Evolutionary conservation across 2,329 filamentous ascomycete genomes (phyloP).

Genomic region (Trichoderma sp.): DNA sequence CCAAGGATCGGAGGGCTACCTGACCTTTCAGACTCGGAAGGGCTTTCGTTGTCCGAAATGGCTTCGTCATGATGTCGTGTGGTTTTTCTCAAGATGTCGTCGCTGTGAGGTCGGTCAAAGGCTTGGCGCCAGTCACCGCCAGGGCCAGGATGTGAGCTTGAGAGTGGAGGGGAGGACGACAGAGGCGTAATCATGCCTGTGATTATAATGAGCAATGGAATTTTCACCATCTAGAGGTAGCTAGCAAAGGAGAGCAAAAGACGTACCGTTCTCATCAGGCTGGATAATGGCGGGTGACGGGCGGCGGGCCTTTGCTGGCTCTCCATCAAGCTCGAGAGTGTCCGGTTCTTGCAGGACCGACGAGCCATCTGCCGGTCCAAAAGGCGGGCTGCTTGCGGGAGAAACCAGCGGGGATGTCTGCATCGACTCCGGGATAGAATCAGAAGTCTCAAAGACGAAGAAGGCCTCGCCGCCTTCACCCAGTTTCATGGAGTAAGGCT

Average conservation of each 20-base stretch:
- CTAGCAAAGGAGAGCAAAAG: background rate
- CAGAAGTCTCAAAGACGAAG: slow-evolving; percentile 95
- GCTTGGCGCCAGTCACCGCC: slow-evolving; percentile 52
- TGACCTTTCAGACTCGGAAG: slow-evolving; percentile 54
- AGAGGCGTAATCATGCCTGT: slow-evolving; percentile 51
- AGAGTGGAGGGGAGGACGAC: slow-evolving; percentile 52
- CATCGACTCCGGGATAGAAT: slow-evolving; percentile 84
- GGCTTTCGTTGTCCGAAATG: slow-evolving; percentile 38
- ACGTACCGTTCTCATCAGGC: slow-evolving; percentile 32
- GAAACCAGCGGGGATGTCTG: slow-evolving; percentile 94
- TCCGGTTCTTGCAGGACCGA: slow-evolving; percentile 63
- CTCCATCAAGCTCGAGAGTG: slow-evolving; percentile 61
- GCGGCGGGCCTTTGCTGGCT: slow-evolving; percentile 35
- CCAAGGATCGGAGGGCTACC: slow-evolving; percentile 74
- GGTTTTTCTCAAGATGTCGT: slow-evolving; percentile 51
- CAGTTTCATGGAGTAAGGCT: slow-evolving; percentile 96
- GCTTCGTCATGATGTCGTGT: slow-evolving; percentile 41
- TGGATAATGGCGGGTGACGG: slow-evolving; percentile 45
- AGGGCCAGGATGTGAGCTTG: slow-evolving; percentile 44
- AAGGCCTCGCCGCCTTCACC: slow-evolving; percentile 97
- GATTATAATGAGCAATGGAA: slow-evolving; percentile 10
- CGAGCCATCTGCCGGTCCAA: slow-evolving; percentile 39
- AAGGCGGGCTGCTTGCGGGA: slow-evolving; percentile 79
- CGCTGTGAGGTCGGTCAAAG: slow-evolving; percentile 49
- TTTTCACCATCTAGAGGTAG: background rate